Evolutionary conservation across 31 red algal species (phyloP), one percentile per base, ranked within the genome.

Genomic region (Endocladia muricata): DNA sequence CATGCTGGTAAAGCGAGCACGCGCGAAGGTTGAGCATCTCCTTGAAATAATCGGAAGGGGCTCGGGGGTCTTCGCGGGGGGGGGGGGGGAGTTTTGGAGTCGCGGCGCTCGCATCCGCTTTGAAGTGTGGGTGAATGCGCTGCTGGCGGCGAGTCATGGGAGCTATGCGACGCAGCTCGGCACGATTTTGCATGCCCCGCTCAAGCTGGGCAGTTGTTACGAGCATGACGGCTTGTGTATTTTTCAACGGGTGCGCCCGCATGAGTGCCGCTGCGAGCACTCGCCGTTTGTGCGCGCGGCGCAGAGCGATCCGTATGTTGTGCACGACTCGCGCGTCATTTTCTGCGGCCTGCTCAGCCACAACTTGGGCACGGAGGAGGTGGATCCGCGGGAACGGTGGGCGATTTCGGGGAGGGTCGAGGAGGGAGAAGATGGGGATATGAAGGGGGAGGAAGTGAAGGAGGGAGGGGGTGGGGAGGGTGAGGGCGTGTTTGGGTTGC

Each of bases 191-290:
- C 92, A 94, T 70, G 96, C 96, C 38, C 96, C 91, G 19, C 82
- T 86, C 70, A 98, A 98, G 73, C 51, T 94, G 21, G 51, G 71
- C 29, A 74, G 78, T n/a, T 98, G 96, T 61, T 83, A 85, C 52
- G 91, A 91, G 63, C 40, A 70, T 31, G 55, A 77, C 47, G 82
- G 79, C 13, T 76, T 94, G 22, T 98, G 96, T 70, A 55, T 94
- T 28, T 68, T 94, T 47, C 62, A 63, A 70, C 69, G 96, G 22
- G 54, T 52, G n/a, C 63, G 90, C 34, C 91, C 96, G 41, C 56
- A 86, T 29, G 61, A 62, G 30, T 98, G 96, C 71, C 81, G 87
- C 3, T 98, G 96, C 52, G 96, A 98, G 73, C 77, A 98, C 44
- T 93, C 88, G 55, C 74, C 88, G 29, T 92, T 91, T 64, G 96